Evolutionary conservation across 1,139 yeast genomes (phyloP), one percentile per base, ranked within the genome.

Genomic region (Nakaseomyces glabratus): DNA sequence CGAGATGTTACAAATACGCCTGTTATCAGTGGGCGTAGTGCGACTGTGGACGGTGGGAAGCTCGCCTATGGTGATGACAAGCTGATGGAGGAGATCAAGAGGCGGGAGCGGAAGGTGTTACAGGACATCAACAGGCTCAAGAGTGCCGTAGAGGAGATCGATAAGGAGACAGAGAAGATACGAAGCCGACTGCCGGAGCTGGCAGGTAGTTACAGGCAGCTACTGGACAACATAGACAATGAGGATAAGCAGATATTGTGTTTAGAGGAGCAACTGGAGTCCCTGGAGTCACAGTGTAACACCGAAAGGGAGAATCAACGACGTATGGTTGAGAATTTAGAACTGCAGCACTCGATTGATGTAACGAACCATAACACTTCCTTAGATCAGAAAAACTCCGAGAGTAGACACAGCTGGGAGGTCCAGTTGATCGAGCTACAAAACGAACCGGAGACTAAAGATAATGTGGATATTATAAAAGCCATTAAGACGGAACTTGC

Each of bases 71-170:
- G 43, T 2, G 42, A 44, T 24, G 34, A 34, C 17, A 24, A 31
- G 9, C 34, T 42, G 6, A 40, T 44, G 11, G 47, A 44, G 28
- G 22, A 37, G 20, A 43, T 42, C 12, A 44, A 44, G 26, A 33
- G 24, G 15, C 24, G 40, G 23, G 51, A 49, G 35, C 39, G 58
- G 16, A 52, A 52, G 34, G 45, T 49, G 2, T 33, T 51, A 31
- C 42, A 43, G 30, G 58, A 52, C 35, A 52, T 52, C 4, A 37
- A 44, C 14, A 47, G 46, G 25, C 45, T 51, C 20, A 38, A 48
- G 21, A 42, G 46, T 20, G 48, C 52, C 7, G 50, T 52, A 6
- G 33, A 28, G 6, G 57, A 49, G 26, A 44, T 51, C 18, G 54
- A 51, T 24, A 40, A 47, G 22, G 52, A 48, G 28, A 39, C 49